Evolutionary conservation across 108 stramenopile genomes (phyloP).

Genomic region (Chaetoceros muelleri): DNA sequence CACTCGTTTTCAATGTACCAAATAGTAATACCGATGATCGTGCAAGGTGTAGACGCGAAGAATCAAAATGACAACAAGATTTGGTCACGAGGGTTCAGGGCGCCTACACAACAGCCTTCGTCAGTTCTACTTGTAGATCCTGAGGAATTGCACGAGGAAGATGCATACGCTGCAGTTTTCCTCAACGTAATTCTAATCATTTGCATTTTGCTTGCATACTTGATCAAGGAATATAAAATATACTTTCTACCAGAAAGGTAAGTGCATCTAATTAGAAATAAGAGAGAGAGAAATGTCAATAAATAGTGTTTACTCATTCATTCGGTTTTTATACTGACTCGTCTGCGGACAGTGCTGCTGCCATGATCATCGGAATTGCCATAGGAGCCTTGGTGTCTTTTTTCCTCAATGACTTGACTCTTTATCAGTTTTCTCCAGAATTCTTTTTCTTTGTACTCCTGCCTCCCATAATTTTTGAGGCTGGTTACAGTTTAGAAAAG

Average conservation of each 20-base stretch:
- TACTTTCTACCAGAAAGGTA: constrained; percentile 67
- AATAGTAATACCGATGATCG: too few relatives aligned
- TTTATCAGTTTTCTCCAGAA: constrained; percentile 82
- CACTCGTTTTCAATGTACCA: too few relatives aligned
- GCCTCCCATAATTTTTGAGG: constrained; percentile 98
- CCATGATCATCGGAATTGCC: constrained; percentile 64
- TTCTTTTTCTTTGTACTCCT: constrained; percentile 94
- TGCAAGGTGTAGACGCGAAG: too few relatives aligned
- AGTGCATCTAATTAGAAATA: too few relatives aligned
- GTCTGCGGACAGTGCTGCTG: constrained; percentile 53
- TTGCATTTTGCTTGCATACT: constrained; percentile 69
- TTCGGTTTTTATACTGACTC: too few relatives aligned
- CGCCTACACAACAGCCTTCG: too few relatives aligned
- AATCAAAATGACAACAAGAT: too few relatives aligned
- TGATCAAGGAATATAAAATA: constrained; percentile 53
- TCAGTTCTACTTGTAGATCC: too few relatives aligned
- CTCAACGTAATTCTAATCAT: constrained; percentile 66
- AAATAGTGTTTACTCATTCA: background rate
- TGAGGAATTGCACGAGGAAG: constrained; percentile 67
- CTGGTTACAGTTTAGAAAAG: constrained; percentile 84
- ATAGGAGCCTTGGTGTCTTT: constrained; percentile 69
- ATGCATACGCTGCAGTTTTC: constrained; percentile 54
- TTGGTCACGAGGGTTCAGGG: too few relatives aligned
- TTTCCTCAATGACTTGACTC: constrained; percentile 38
- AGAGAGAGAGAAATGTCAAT: background rate